A percentile compares a stretch with the other conserved stretches of the same genome.
Conservation (phyloP, 2,329 filamentous ascomycete genomes). For the Aureobasidium sp. region DNA sequence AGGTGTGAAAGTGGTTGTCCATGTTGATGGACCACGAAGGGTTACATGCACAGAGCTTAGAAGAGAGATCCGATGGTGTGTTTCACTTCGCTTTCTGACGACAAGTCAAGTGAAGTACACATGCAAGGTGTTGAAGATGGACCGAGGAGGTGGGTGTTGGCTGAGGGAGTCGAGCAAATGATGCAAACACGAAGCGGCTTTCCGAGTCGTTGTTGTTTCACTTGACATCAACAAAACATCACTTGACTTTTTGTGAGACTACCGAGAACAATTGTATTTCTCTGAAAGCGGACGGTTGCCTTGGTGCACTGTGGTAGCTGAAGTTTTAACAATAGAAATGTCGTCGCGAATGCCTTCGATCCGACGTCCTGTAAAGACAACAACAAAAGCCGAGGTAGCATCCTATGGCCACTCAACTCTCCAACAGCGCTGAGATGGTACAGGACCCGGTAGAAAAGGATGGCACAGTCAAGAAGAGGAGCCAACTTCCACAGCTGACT, state of each 20-base stretch:
- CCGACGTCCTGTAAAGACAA: neutral
- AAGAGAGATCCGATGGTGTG: neutral
- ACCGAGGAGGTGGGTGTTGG: neutral
- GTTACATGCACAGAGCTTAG: neutral
- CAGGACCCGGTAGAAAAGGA: conserved; percentile 1
- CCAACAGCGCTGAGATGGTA: conserved; percentile 15
- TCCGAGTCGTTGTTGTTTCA: neutral
- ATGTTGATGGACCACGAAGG: neutral
- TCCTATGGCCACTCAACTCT: conserved; percentile 8
- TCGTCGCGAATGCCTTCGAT: conserved; percentile 5
- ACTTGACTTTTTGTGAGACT: neutral
- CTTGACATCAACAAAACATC: conserved; percentile 3
- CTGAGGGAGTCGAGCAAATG: neutral
- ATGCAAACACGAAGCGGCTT: neutral
- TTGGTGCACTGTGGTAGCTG: neutral
- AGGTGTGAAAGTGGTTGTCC: neutral
- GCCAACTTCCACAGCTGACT: conserved; percentile 14
- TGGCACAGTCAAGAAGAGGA: neutral
- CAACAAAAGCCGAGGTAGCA: conserved; percentile 4
- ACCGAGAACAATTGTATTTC: neutral
- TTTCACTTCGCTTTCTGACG: neutral
- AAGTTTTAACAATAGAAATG: neutral
- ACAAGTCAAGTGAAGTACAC: neutral
- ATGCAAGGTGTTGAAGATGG: neutral
- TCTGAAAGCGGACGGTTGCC: neutral